Percentiles rank a stretch among this genome's conserved stretches.
These are phyloP conservation scores for Penicillium thymicola DNA, from an alignment of 2,329 filamentous ascomycete species.

Conservation along the genomic window DNA sequence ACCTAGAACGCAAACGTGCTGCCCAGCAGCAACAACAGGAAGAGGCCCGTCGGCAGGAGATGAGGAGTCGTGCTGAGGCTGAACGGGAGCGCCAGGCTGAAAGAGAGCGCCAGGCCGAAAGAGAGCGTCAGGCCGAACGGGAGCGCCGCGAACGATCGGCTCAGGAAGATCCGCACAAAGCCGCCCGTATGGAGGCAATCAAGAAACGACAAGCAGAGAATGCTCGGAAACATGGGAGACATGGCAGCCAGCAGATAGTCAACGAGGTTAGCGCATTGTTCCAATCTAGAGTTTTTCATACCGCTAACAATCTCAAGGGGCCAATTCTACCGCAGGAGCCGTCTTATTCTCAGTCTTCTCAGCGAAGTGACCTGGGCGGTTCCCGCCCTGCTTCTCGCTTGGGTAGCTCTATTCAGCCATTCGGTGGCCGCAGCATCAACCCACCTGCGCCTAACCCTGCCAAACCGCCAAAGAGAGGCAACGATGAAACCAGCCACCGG, in stretches of 20 bases:
- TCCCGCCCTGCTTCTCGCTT: slow-evolving; percentile 51
- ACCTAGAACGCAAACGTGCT: slow-evolving; percentile 72
- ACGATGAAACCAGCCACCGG: slow-evolving; percentile 55
- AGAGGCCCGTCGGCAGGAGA: slow-evolving; percentile 61
- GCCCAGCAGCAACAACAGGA: slow-evolving; percentile 51
- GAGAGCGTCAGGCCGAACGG: slow-evolving; percentile 36
- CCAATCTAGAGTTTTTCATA: background rate
- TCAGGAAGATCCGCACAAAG: slow-evolving; percentile 62
- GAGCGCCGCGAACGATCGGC: slow-evolving; percentile 46
- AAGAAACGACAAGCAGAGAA: slow-evolving; percentile 51
- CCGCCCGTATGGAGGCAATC: slow-evolving; percentile 59
- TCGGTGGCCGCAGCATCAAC: slow-evolving; percentile 56
- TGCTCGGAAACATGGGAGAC: slow-evolving; percentile 45
- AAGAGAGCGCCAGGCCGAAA: slow-evolving; percentile 18
- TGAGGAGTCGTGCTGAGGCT: slow-evolving; percentile 59
- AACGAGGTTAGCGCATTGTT: slow-evolving; percentile 36
- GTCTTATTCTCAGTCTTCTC: slow-evolving; percentile 23
- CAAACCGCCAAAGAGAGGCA: slow-evolving; percentile 68
- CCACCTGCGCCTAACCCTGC: slow-evolving; percentile 65
- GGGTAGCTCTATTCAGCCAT: slow-evolving; percentile 50
- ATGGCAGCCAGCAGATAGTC: slow-evolving; percentile 41
- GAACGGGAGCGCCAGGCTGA: slow-evolving; percentile 46
- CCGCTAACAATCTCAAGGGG: slow-evolving; percentile 16
- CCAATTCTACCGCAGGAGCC: slow-evolving; percentile 33
- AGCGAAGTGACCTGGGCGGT: slow-evolving; percentile 50